These are phyloP conservation scores for Smittium culicis DNA, from an alignment of 371 early-diverging fungal species.

Conservation along the genomic window DNA sequence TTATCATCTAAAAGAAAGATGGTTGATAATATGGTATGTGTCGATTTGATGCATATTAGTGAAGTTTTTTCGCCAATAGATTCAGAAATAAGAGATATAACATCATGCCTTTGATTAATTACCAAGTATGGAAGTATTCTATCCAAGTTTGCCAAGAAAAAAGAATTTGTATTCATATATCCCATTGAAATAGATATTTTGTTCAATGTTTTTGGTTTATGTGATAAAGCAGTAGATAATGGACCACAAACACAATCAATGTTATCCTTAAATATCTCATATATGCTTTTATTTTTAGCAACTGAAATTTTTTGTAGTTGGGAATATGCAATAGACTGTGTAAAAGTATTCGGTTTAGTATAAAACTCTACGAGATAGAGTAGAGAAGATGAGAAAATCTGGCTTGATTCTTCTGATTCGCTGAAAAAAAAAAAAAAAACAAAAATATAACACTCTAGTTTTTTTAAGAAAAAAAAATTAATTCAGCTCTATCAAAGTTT, in stretches of 20 bases:
- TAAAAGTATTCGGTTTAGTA: neutral
- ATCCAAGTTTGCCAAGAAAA: neutral
- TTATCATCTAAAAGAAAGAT: constrained; percentile 11
- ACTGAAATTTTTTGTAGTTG: neutral
- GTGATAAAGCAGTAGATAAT: neutral
- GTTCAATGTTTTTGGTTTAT: neutral
- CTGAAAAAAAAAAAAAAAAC: neutral
- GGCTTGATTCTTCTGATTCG: neutral
- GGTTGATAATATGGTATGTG: constrained; percentile 3
- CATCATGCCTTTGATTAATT: neutral
- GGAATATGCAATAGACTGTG: constrained; percentile 5
- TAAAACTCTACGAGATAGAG: constrained; percentile 2
- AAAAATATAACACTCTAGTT: no score
- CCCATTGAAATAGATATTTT: neutral
- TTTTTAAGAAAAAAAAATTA: no score
- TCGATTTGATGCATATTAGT: constrained; percentile 7
- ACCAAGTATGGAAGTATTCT: constrained; percentile 8
- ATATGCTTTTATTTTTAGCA: neutral
- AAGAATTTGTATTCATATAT: neutral
- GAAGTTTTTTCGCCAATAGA: neutral
- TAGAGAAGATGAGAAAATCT: neutral
- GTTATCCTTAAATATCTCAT: neutral
- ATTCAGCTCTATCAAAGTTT: no score
- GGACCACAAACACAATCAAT: constrained; percentile 3
- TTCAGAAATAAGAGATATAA: neutral